phyloP scores from a whole-genome alignment of 768 basidiomycete genomes.

The Amanita jacksonii region DNA sequence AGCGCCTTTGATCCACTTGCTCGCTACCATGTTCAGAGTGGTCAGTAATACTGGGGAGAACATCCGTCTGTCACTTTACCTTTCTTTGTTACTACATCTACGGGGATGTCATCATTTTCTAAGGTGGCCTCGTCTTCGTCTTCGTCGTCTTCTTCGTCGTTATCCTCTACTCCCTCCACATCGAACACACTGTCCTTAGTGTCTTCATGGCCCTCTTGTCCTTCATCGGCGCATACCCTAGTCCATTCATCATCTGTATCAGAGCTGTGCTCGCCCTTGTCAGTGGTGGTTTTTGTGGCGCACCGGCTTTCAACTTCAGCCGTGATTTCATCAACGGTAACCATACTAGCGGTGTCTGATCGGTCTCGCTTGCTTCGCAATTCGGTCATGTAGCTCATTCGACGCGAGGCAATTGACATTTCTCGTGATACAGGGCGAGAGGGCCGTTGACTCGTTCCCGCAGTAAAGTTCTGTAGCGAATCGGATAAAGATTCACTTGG shows the following conservation, averaged over 20 bases:
- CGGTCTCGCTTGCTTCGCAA: conserved; percentile 73
- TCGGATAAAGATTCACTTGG: conserved; percentile 75
- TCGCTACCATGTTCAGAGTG: conserved; percentile 34
- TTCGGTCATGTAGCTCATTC: conserved; percentile 78
- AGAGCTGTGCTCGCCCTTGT: background rate
- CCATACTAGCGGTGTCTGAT: conserved; percentile 81
- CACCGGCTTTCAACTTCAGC: conserved; percentile 80
- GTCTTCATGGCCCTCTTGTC: conserved; percentile 25
- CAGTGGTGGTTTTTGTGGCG: conserved; percentile 34
- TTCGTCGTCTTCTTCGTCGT: too few species aligned
- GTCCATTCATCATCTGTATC: conserved; percentile 43
- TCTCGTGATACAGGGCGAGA: conserved; percentile 33
- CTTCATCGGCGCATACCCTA: conserved; percentile 48
- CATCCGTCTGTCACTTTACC: conserved; percentile 24
- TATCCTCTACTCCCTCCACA: too few species aligned
- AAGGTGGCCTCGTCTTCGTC: conserved; percentile 24
- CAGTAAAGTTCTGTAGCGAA: conserved; percentile 52
- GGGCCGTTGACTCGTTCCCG: conserved; percentile 17
- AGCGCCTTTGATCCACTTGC: conserved; percentile 96
- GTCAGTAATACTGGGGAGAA: conserved; percentile 1
- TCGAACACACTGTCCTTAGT: conserved; percentile 25
- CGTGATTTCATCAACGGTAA: conserved; percentile 98
- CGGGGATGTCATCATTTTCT: conserved; percentile 33
- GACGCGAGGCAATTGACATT: conserved; percentile 44
- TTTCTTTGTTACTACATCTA: conserved; percentile 44